A percentile compares a stretch with the other conserved stretches of the same genome.
Evolutionary conservation across 345 rosid species (phyloP).

Genomic region (Salix udensis): DNA sequence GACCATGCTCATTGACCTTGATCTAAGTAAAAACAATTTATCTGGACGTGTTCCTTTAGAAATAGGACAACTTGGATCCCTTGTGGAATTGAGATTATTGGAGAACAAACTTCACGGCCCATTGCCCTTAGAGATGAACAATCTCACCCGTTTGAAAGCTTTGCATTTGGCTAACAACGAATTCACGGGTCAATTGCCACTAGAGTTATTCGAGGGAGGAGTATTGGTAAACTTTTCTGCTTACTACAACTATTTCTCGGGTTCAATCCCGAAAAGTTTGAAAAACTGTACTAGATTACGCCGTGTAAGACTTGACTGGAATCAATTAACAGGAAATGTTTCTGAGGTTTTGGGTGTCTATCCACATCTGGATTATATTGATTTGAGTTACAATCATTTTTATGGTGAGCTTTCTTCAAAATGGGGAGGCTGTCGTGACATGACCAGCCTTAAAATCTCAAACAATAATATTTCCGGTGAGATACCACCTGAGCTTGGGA

Average conservation of each 20-base stretch:
- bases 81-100: background rate
- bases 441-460: background rate
- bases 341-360: background rate
- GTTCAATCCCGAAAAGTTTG: background rate
- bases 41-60: background rate
- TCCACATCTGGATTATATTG: background rate
- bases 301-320: background rate
- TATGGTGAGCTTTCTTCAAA: too few species aligned
- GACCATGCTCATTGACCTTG: background rate
- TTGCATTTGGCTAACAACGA: rapidly evolving
- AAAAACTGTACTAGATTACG: background rate
- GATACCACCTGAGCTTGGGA: background rate
- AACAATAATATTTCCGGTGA: background rate
- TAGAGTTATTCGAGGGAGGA: background rate
- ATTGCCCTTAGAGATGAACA: background rate
- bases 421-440: background rate
- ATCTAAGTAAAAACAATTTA: background rate
- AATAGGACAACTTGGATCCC: background rate
- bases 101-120: background rate
- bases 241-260: background rate
- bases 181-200: background rate
- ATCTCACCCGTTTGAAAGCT: background rate
- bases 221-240: background rate
- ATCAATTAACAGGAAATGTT: background rate
- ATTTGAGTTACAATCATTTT: background rate